phyloP scores from a whole-genome alignment of 2,329 filamentous ascomycete species.

The Exophiala mesophila region DNA sequence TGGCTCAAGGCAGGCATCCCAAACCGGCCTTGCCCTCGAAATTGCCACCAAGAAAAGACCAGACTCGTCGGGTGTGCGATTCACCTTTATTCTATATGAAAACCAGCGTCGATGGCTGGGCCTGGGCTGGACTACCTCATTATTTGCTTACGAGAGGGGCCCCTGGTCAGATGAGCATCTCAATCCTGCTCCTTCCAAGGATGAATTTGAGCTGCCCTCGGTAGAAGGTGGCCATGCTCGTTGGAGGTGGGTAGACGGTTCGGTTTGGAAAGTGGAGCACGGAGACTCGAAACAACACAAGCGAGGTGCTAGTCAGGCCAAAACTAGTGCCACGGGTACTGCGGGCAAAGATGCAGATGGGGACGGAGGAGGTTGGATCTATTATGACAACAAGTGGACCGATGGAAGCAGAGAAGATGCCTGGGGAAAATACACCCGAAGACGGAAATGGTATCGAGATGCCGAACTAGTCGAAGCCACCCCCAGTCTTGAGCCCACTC shows the following conservation, averaged over 20 bases:
- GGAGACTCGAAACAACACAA: slow-evolving; percentile 34
- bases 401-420: slow-evolving; percentile 82
- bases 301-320: slow-evolving; percentile 34
- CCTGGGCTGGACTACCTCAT: slow-evolving; percentile 85
- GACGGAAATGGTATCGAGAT: slow-evolving; percentile 93
- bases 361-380: slow-evolving; percentile 81
- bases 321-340: slow-evolving; percentile 24
- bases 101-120: slow-evolving; percentile 95
- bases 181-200: slow-evolving; percentile 70
- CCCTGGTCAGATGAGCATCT: slow-evolving; percentile 96
- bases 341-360: slow-evolving; percentile 38
- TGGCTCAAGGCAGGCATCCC: slow-evolving; percentile 30
- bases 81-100: slow-evolving; percentile 94
- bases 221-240: slow-evolving; percentile 58
- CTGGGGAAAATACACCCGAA: slow-evolving; percentile 89
- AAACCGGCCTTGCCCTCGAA: slow-evolving; percentile 43
- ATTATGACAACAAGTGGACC: slow-evolving; percentile 98
- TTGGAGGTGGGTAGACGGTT: slow-evolving; percentile 80
- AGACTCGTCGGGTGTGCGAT: slow-evolving; percentile 73
- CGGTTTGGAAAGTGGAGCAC: slow-evolving; percentile 82
- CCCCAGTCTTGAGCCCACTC: slow-evolving; percentile 41
- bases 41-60: slow-evolving; percentile 42
- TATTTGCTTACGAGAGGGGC: slow-evolving; percentile 84
- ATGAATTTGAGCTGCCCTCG: slow-evolving; percentile 64
- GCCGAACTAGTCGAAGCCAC: slow-evolving; percentile 82